Base-by-base conservation (phyloP, 2,329 filamentous ascomycete species). In the Aspergillus amoenus region DNA sequence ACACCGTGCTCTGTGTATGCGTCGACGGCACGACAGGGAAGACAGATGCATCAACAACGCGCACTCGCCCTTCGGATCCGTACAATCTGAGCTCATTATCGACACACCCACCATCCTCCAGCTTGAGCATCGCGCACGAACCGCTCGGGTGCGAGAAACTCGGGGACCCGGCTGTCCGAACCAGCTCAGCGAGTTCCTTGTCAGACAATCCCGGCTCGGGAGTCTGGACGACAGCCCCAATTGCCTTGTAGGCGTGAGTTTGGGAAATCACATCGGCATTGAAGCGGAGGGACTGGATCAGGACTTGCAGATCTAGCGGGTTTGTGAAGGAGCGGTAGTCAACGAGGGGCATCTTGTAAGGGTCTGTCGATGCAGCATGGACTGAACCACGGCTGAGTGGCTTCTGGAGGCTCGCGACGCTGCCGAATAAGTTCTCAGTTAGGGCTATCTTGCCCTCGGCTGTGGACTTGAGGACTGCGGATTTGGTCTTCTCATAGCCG, bases 71-170 rank as follows among this genome's bases (percentile, higher is more conserved):
- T 13, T 11, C 21, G 9, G 52, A 39, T n/a, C 52, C 52, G 7
- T 55, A 55, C 44, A 55, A 3, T 17, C 43, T 22, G 13, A 55
- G 37, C n/a, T 32, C 9, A 7, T 18, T 46, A 42, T 55, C 52
- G 13, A 55, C 43, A 34, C 52, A 55, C 8, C 52, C 52, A 1
- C 52, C 52, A 18, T 55, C 52, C 22, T 48, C 52, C 22, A 24
- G 27, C 37, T 40, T 55, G 7, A 45, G 13, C 52, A 48, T 55
- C 11, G 52, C 34, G 27, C 52, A 55, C 2, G 52, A 48, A 5
- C 52, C 43, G 37, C 52, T 55, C 5, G 52, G 34, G n/a, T 55
- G 52, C n/a, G 43, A 21, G 15, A 55, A 55, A 7, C 43, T 55
- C 13, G 52, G 52, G 1, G 5, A 3, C 1, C 34, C 52, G 1